Conservation (phyloP, 768 basidiomycete species). For the Suillus alpinus region DNA sequence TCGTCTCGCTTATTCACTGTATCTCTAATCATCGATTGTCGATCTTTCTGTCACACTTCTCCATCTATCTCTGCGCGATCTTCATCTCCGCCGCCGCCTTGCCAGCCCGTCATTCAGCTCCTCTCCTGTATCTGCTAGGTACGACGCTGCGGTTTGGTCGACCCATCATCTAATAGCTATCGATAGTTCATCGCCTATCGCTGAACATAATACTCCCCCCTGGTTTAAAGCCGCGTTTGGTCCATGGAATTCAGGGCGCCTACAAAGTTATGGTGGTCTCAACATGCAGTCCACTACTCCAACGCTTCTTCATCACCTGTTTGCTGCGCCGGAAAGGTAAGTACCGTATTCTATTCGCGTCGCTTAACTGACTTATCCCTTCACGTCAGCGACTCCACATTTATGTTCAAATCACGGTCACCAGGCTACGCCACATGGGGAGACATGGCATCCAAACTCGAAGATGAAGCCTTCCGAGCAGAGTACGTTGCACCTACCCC, state of each 20-base stretch:
- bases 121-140: conserved; percentile 34
- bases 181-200: conserved; percentile 28
- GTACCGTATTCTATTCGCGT: conserved; percentile 27
- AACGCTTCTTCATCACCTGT: conserved; percentile 68
- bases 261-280: conserved; percentile 43
- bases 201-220: conserved; percentile 23
- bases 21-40: neutral
- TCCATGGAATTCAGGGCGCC: conserved; percentile 28
- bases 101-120: conserved; percentile 13
- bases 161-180: conserved; percentile 24
- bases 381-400: conserved; percentile 37
- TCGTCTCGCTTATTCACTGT: conserved; percentile 10
- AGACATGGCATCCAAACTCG: conserved; percentile 66
- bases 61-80: neutral
- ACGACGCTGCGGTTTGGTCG: conserved; percentile 33
- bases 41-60: neutral
- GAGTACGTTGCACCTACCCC: conserved; percentile 64
- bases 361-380: conserved; percentile 14
- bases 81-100: neutral
- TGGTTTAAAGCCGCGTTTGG: conserved; percentile 25
- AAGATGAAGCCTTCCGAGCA: conserved; percentile 69
- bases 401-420: conserved; percentile 32
- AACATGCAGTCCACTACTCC: conserved; percentile 59
- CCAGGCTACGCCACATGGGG: conserved; percentile 72
- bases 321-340: conserved; percentile 69